Evolutionary conservation across 2,329 filamentous ascomycete species (phyloP).

Genomic region (Colletotrichum tanaceti): DNA sequence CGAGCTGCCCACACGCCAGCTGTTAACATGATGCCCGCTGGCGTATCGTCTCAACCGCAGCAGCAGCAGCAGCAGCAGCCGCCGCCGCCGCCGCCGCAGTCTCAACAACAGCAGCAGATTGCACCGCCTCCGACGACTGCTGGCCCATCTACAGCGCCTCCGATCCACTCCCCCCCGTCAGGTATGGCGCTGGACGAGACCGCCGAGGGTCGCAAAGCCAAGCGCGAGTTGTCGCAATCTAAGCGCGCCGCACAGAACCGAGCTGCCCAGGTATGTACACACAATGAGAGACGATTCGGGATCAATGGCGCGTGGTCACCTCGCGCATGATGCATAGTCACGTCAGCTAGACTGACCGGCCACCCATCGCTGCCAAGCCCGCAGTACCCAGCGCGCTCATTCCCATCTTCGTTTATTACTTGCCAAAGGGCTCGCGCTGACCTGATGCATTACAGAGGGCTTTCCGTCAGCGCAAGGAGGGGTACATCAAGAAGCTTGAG

Average conservation of each 20-base stretch:
- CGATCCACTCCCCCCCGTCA: conserved; percentile 45
- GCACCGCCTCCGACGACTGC: conserved; percentile 24
- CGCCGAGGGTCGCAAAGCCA: conserved; percentile 77
- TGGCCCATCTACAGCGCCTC: conserved; percentile 45
- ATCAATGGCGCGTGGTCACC: conserved; percentile 21
- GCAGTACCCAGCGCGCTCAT: conserved; percentile 6
- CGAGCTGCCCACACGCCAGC: conserved; percentile 43
- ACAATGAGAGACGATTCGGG: not conserved
- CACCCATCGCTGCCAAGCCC: not conserved
- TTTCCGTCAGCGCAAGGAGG: conserved; percentile 96
- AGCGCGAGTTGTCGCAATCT: conserved; percentile 92
- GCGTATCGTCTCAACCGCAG: conserved; percentile 39
- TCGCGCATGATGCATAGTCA: conserved; percentile 6
- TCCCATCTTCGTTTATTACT: not conserved
- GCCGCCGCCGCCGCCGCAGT: conserved; percentile 6
- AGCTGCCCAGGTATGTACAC: conserved; percentile 82
- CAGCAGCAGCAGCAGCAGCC: conserved; percentile 25
- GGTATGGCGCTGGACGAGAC: conserved; percentile 49
- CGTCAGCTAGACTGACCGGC: conserved; percentile 38
- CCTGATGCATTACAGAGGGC: conserved; percentile 73
- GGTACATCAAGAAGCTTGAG: conserved; percentile 97
- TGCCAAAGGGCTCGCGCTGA: conserved; percentile 44
- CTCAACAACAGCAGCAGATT: conserved; percentile 23
- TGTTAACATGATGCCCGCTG: conserved; percentile 51
- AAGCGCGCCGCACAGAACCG: conserved; percentile 97